Evolutionary conservation across 2,329 filamentous ascomycete species (phyloP).

Genomic region (Xylariales sp.): DNA sequence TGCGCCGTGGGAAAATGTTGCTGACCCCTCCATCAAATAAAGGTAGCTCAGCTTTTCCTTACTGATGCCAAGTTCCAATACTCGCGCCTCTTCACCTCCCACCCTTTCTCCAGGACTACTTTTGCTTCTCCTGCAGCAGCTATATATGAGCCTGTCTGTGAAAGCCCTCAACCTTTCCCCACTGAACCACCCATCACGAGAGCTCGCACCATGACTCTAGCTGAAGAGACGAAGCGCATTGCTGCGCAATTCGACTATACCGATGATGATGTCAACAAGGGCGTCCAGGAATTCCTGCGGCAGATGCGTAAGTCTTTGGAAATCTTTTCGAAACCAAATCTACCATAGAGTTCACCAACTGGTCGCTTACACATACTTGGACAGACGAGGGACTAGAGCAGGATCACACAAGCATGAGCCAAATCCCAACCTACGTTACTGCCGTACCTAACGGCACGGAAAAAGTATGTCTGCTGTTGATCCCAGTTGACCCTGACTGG

Average conservation of each 20-base stretch:
- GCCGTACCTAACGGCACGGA: constrained; percentile 95
- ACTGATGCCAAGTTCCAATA: constrained; percentile 43
- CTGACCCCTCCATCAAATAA: constrained; percentile 16
- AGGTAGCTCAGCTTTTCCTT: constrained; percentile 51
- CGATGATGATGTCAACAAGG: constrained; percentile 71
- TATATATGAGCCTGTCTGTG: constrained; percentile 45
- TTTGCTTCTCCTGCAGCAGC: constrained; percentile 39
- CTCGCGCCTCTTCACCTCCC: constrained; percentile 26
- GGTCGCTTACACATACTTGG: constrained; percentile 11
- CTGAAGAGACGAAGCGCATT: constrained; percentile 72
- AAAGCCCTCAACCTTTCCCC: constrained; percentile 50
- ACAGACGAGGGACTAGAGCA: constrained; percentile 75
- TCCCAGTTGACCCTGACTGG: not conserved
- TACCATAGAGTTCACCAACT: not conserved
- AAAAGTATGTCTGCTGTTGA: constrained; percentile 57
- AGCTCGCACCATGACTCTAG: constrained; percentile 57
- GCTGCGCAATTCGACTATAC: constrained; percentile 83
- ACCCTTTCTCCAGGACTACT: constrained; percentile 27
- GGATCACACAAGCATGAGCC: constrained; percentile 78
- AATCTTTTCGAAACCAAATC: constrained; percentile 5
- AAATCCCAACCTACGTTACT: constrained; percentile 97
- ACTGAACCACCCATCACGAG: constrained; percentile 48
- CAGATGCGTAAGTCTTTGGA: constrained; percentile 63
- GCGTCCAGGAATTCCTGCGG: constrained; percentile 78
- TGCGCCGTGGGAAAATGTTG: constrained; percentile 6